Evolutionary conservation across 768 basidiomycete species (phyloP).

Genomic region (Leccinum truebloodii): DNA sequence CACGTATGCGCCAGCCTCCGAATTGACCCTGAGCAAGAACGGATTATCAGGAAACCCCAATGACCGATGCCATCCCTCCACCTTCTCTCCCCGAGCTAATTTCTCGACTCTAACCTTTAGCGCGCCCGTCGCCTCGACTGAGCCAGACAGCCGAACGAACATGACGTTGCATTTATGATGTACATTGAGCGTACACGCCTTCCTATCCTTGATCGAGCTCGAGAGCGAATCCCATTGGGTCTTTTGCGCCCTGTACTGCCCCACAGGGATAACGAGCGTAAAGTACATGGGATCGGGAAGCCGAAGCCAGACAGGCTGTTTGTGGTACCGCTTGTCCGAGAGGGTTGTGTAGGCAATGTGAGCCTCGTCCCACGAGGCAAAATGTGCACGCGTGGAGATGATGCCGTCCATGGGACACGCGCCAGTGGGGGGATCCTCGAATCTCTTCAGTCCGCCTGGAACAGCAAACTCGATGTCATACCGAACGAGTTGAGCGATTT

Average conservation of each 20-base stretch:
- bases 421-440: constrained; percentile 27
- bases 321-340: constrained; percentile 34
- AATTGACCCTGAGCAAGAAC: constrained; percentile 38
- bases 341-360: constrained; percentile 41
- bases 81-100: constrained; percentile 49
- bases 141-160: constrained; percentile 48
- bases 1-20: constrained; percentile 39
- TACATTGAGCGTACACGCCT: constrained; percentile 37
- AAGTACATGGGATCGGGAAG: constrained; percentile 55
- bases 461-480: constrained; percentile 24
- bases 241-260: constrained; percentile 54
- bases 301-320: constrained; percentile 38
- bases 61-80: constrained; percentile 53
- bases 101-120: constrained; percentile 60
- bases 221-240: constrained; percentile 49
- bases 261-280: constrained; percentile 45
- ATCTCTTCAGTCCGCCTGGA: constrained; percentile 19
- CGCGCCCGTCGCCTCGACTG: constrained; percentile 52
- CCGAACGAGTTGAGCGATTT: constrained; percentile 25
- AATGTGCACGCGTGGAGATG: constrained; percentile 43
- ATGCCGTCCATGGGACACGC: constrained; percentile 33
- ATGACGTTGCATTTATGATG: constrained; percentile 28
- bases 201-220: constrained; percentile 36
- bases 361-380: constrained; percentile 50
- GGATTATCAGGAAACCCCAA: constrained; percentile 30